Evolutionary conservation across 2,329 filamentous ascomycete species (phyloP), one percentile per base, ranked within the genome.

Genomic region (Alternaria sp.): DNA sequence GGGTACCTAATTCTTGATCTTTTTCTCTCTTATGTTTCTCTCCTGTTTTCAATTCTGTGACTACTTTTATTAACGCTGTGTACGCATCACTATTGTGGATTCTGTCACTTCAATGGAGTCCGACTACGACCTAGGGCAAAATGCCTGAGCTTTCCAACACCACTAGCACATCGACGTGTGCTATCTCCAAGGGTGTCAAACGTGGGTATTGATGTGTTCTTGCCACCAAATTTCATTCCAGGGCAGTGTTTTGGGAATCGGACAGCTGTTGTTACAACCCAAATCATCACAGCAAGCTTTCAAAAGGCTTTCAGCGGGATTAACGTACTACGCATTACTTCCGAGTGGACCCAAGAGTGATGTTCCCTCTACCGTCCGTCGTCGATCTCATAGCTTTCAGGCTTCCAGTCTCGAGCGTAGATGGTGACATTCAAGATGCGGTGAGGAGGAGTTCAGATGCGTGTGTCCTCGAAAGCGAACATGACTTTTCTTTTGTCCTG

Each of bases 1-100:
- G n/a, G 28, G 12, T 14, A 48, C 20, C n/a, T 46, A 46, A 55
- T 55, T 28, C 46, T 50, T 50, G 46, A n/a, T 28, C 3, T 49
- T 12, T 12, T 12, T 11, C 20, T 22, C n/a, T 5, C 1, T 36
- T 8, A 8, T 5, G 18, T 22, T 41, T 3, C 6, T 41, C 10
- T 41, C 1, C 18, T 20, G 28, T 30, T 30, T 30, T 22, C 4
- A 5, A 22, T 30, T 30, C 11, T 11, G 28, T 30, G 28, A 30
- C 18, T 20, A 10, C 6, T 11, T 11, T 7, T 6, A 16, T 9
- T n/a, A 3, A n/a, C 9, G 7, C 16, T 38, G 34, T 9, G 14
- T n/a, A 5, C 7, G 34, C 9, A n/a, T n/a, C 16, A 38, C 16
- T 3, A n/a, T 38, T 38, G 16, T 38, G 5, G 16, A 18, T 9